phyloP scores from a whole-genome alignment of 192 early-diverging fungal species.

The Phycomyces nitens region DNA sequence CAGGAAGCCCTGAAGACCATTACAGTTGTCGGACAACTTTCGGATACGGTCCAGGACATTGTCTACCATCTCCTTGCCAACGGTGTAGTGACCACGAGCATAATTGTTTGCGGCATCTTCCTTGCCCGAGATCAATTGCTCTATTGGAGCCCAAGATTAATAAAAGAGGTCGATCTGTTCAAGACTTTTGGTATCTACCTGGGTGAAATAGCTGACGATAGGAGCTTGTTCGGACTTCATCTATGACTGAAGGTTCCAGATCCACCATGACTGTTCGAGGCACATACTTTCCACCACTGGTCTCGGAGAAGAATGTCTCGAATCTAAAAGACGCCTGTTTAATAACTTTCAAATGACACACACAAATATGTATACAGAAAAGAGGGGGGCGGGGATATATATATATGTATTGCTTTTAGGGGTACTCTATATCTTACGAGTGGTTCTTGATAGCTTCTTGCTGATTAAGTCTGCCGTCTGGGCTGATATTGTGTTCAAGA shows the following conservation, averaged over 20 bases:
- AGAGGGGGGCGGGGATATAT: constrained; percentile 21
- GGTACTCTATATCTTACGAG: constrained; percentile 6
- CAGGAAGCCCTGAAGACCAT: constrained; percentile 97
- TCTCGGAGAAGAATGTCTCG: constrained; percentile 99
- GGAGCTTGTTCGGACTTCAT: constrained; percentile 98
- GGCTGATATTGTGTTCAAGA: constrained; percentile 95
- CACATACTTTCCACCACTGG: constrained; percentile 98
- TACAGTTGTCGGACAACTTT: constrained; percentile 97
- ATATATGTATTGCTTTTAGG: too few relatives aligned
- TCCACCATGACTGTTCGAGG: constrained; percentile 99
- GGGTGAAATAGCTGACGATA: constrained; percentile 82
- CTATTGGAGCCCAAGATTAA: constrained; percentile 63
- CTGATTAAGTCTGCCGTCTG: constrained; percentile 75
- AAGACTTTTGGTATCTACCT: constrained; percentile 5
- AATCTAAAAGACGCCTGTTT: constrained; percentile 54
- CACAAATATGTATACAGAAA: constrained; percentile 52
- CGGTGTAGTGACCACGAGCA: constrained; percentile 99
- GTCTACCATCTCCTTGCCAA: constrained; percentile 99
- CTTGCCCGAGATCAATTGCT: constrained; percentile 99
- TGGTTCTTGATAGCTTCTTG: constrained; percentile 11
- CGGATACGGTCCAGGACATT: constrained; percentile 93
- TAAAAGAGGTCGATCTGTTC: background rate
- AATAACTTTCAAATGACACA: too few relatives aligned
- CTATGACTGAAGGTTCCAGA: constrained; percentile 92
- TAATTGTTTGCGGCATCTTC: constrained; percentile 99